Conservation (phyloP, 441 rosid species). For the Gossypium lobatum region DNA sequence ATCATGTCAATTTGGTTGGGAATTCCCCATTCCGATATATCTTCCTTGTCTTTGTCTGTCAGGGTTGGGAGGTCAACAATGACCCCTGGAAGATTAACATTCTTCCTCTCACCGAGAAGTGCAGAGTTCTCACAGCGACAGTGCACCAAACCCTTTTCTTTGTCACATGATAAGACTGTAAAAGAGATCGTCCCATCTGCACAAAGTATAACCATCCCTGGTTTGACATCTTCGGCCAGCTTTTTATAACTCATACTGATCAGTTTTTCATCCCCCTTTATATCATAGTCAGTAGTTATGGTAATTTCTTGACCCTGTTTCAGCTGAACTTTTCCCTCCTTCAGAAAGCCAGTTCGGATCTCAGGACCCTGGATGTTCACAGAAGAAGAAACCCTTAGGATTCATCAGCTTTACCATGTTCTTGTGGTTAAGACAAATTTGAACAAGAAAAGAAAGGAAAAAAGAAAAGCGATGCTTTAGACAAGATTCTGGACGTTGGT, state of each 20-base stretch:
- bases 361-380: slow-evolving; percentile 72
- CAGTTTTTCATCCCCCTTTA: slow-evolving; percentile 67
- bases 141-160: slow-evolving; percentile 52
- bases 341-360: slow-evolving; percentile 90
- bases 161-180: slow-evolving; percentile 66
- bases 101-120: slow-evolving; percentile 88
- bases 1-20: slow-evolving; percentile 94
- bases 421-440: background rate
- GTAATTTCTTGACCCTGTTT: slow-evolving; percentile 78
- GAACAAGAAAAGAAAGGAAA: background rate
- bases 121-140: slow-evolving; percentile 91
- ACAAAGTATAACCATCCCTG: slow-evolving; percentile 82
- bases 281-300: slow-evolving; percentile 65
- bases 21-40: slow-evolving; percentile 79
- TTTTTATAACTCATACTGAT: slow-evolving; percentile 93
- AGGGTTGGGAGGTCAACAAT: slow-evolving; percentile 89
- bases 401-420: background rate
- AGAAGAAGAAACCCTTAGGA: background rate
- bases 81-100: slow-evolving; percentile 93
- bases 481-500: background rate
- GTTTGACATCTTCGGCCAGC: slow-evolving; percentile 67
- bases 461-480: background rate
- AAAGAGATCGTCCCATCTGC: slow-evolving; percentile 91
- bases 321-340: slow-evolving; percentile 71
- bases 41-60: slow-evolving; percentile 93